Evolutionary conservation across 2,329 filamentous ascomycete species (phyloP).

Genomic region (Arthrocladium fulminans): DNA sequence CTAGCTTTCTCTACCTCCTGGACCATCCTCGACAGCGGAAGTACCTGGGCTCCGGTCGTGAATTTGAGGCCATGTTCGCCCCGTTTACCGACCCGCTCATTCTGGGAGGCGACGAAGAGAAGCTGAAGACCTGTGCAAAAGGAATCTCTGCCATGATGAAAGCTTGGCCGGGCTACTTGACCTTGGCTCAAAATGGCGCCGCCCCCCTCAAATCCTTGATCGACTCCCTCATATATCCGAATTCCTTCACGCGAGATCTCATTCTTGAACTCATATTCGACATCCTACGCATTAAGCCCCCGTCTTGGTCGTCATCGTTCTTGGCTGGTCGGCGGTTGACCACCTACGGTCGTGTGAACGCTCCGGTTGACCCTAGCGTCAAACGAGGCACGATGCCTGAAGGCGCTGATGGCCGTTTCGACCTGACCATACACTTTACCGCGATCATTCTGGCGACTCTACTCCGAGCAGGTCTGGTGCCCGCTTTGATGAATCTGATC

Average conservation of each 20-base stretch:
- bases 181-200: conserved; percentile 79
- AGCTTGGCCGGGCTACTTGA: conserved; percentile 88
- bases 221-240: conserved; percentile 53
- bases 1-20: conserved; percentile 80
- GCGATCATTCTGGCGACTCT: conserved; percentile 78
- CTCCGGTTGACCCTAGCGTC: conserved; percentile 53
- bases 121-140: conserved; percentile 76
- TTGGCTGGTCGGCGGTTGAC: conserved; percentile 85
- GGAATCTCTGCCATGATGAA: conserved; percentile 87
- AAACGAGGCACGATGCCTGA: conserved; percentile 41
- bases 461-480: conserved; percentile 62
- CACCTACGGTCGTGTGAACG: conserved; percentile 90
- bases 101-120: conserved; percentile 49
- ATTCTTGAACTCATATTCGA: conserved; percentile 82
- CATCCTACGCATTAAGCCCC: conserved; percentile 77
- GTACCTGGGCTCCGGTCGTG: conserved; percentile 78
- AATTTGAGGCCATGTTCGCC: conserved; percentile 81
- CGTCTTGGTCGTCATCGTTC: conserved; percentile 92
- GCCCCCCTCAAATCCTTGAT: conserved; percentile 73
- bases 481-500: conserved; percentile 42
- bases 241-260: conserved; percentile 56
- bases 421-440: conserved; percentile 89
- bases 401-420: conserved; percentile 64
- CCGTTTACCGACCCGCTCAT: conserved; percentile 76
- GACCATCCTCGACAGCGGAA: conserved; percentile 73